Evolutionary conservation across 225 moss, liverwort and hornwort genomes (phyloP), one percentile per base, ranked within the genome.

Genomic region (Lunularia cruciata): DNA sequence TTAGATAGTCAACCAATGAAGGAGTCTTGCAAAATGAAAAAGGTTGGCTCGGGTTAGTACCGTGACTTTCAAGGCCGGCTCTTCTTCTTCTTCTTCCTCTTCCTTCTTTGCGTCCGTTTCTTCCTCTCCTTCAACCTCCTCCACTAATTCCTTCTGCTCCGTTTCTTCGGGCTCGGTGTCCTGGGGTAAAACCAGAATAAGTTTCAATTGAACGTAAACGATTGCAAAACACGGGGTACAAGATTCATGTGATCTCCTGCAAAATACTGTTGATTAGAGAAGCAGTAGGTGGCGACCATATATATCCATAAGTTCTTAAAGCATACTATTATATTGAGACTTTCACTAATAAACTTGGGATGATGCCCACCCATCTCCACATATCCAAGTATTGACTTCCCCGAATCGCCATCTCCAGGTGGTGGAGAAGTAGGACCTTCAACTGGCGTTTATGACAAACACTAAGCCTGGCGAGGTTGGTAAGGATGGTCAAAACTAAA

Each of bases 41-140:
- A 27, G 27, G 27, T 27, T 6, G 27, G 54, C 3, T 43, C 16
- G 16, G 43, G 16, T 43, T 1, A 27, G 13, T 75, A 90, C 95
- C 65, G 95, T 86, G 33, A 95, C 81, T 75, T 88, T 95, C 42
- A 80, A 71, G 57, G 80, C 81, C 64, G 73, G 80, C 63, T 83
- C 86, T 77, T 89, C 91, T 79, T 80, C 83, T 42, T 70, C 74
- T 20, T 53, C 52, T 14, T 36, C 61, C 27, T 64, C 71, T 12
- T 63, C 76, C 30, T 25, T 33, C 14, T 61, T 57, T 47, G 57
- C 39, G 57, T 57, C 68, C 0, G 65, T 28, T 40, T 73, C 70
- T 34, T 71, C 81, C 34, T 48, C 62, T 40, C 67, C 81, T 25
- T 71, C 75, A 1, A 65, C 46, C 31, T 78, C 56, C 33, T 83